Percentiles rank a stretch among this genome's conserved stretches.
These are phyloP conservation scores for Filosporella fistucella DNA, from an alignment of 495 filamentous ascomycete genomes.

Conservation along the genomic window DNA sequence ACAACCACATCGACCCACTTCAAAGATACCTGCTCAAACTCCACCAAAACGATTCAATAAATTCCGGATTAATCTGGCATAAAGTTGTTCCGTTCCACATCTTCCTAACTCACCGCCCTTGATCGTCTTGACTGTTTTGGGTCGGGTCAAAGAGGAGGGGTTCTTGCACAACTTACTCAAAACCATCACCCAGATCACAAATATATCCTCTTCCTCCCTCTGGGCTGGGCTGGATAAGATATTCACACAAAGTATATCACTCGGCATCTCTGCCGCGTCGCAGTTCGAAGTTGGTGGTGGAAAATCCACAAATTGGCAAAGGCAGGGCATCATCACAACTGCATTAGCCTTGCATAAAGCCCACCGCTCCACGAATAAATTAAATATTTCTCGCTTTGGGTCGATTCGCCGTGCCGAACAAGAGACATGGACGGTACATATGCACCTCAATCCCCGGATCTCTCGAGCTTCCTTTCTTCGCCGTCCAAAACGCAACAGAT, in stretches of 20 bases:
- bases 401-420: neutral
- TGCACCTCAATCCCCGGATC: conserved; percentile 52
- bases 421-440: conserved; percentile 29
- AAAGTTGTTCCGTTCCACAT: neutral
- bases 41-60: neutral
- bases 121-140: neutral
- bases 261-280: neutral
- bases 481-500: conserved; percentile 15
- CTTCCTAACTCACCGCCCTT: neutral
- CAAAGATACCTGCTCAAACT: neutral
- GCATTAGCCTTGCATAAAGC: conserved; percentile 25
- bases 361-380: conserved; percentile 12
- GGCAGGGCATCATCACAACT: conserved; percentile 9
- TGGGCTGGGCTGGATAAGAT: neutral
- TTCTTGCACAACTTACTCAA: neutral
- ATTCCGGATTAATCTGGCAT: neutral
- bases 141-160: neutral
- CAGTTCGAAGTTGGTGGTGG: too few species aligned
- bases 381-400: conserved; percentile 1
- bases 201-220: neutral
- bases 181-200: neutral
- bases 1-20: neutral
- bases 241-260: neutral
- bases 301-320: too few species aligned
- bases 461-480: conserved; percentile 43